phyloP scores from a whole-genome alignment of 768 basidiomycete genomes.

The Tephrocybe rancida region DNA sequence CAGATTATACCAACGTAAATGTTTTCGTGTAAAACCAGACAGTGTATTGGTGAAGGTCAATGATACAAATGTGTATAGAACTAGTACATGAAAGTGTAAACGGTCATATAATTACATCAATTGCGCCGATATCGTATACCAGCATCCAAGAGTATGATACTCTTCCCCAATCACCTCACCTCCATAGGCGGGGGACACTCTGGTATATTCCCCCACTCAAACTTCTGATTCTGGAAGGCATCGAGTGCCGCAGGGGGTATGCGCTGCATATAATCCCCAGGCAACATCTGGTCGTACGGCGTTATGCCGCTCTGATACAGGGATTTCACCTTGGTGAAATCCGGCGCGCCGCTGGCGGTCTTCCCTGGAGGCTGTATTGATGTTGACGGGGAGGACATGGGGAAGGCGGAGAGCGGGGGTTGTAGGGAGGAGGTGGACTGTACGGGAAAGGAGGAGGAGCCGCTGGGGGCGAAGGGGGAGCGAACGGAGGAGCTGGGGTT shows the following conservation, averaged over 20 bases:
- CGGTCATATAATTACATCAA: neutral
- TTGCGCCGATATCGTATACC: neutral
- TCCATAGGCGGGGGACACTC: slow-evolving; percentile 75
- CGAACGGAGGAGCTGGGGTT: slow-evolving; percentile 1
- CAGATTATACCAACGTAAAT: no score
- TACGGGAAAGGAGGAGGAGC: slow-evolving; percentile 8
- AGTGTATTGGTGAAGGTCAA: neutral
- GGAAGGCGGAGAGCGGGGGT: slow-evolving; percentile 22
- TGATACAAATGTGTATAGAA: neutral
- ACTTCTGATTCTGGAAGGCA: slow-evolving; percentile 58
- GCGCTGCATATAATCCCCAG: slow-evolving; percentile 56
- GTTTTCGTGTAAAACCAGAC: neutral
- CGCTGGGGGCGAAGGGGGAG: slow-evolving; percentile 13
- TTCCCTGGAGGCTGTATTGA: slow-evolving; percentile 9
- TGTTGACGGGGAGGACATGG: slow-evolving; percentile 21
- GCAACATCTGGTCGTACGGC: slow-evolving; percentile 59
- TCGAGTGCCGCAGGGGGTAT: slow-evolving; percentile 52
- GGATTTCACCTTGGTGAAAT: slow-evolving; percentile 27
- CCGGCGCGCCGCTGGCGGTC: slow-evolving; percentile 23
- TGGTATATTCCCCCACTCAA: slow-evolving; percentile 70
- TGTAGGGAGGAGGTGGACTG: slow-evolving; percentile 11
- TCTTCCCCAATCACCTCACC: slow-evolving; percentile 39
- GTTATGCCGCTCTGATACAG: slow-evolving; percentile 48
- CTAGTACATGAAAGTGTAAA: no score
- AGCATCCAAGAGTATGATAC: neutral